Base-by-base conservation (phyloP, 805 yeast genomes). In the Diddensiella transvaalensis region DNA sequence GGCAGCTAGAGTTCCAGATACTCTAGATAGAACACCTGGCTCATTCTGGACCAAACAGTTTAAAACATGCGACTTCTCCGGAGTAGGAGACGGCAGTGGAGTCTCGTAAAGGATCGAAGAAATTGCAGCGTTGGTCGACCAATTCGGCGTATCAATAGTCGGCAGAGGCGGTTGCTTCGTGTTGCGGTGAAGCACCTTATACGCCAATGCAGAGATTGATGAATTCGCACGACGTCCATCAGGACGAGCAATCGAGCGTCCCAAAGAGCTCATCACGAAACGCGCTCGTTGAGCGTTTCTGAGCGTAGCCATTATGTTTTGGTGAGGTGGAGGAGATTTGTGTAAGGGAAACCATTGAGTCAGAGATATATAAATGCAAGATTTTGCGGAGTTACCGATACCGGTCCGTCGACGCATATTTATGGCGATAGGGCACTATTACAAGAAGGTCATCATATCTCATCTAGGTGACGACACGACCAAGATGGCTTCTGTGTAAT, bases 1-100 rank as follows among this genome's bases (percentile, higher is more conserved):
- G 35, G 97, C 98, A 33, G 99, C 99, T 58, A 93, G 77, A 46
- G 96, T 89, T 47, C 97, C 96, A 4, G 97, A 85, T 38, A 93
- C 87, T 47, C 91, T 80, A 30, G 96, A 84, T 60, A 93, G 74
- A 40, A 93, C 99, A 76, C 99, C 99, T 4, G 99, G 98, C 71
- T 93, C 99, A 69, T 93, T 91, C 71, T 93, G 98, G 15, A 93
- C 99, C 64, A 93, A 77, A 73, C 99, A 93, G 77, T 91, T 93
- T 66, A 93, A 76, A 40, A 93, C 95, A 61, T 93, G 99, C 62
- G 86, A 86, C 57, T 85, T 83, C 58, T 77, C 74, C 37, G 89
- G 87, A 33, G 83, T 79, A 40, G 51, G 65, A 18, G 70, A 63
- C 11, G 74, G 76, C 17, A 70, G 58, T 43, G 78, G 99, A 78